These are phyloP conservation scores for Lathyrus aphaca DNA, from an alignment of 306 rosid species.

Conservation along the genomic window DNA sequence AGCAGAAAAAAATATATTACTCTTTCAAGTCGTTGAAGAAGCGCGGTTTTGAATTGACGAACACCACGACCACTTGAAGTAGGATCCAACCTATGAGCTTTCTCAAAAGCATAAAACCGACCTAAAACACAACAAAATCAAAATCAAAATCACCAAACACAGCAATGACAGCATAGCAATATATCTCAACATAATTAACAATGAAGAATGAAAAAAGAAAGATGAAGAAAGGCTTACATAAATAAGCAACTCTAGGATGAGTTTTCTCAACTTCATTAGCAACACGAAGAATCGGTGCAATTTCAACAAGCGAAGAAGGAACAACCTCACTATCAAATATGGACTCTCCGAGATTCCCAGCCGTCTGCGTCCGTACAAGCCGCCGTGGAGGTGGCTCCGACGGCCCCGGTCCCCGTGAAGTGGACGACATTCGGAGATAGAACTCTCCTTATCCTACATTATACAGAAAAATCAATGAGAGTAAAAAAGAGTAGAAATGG, in stretches of 20 bases:
- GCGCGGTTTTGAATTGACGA: constrained; percentile 96
- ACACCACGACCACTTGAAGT: constrained; percentile 99
- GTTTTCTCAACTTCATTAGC: no score
- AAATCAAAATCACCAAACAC: constrained; percentile 5
- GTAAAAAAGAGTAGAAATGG: no score
- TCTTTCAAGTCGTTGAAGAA: constrained; percentile 96
- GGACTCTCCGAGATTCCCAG: constrained; percentile 82
- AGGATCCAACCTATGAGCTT: constrained; percentile 97
- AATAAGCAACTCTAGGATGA: constrained; percentile 99
- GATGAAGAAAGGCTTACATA: constrained; percentile 53
- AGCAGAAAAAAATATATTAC: constrained; percentile 40
- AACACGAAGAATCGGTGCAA: constrained; percentile 94
- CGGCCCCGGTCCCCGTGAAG: no score
- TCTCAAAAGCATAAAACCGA: constrained; percentile 97
- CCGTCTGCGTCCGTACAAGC: no score
- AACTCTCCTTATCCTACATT: no score
- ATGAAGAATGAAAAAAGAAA: background rate
- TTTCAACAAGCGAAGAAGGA: constrained; percentile 87
- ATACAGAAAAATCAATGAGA: no score
- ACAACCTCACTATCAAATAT: constrained; percentile 80
- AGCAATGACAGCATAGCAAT: background rate
- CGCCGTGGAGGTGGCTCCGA: no score
- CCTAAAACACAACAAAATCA: constrained; percentile 50
- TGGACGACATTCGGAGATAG: no score
- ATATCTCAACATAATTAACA: no score